phyloP scores from a whole-genome alignment of 345 rosid genomes.

The Hibiscus tridactylites region DNA sequence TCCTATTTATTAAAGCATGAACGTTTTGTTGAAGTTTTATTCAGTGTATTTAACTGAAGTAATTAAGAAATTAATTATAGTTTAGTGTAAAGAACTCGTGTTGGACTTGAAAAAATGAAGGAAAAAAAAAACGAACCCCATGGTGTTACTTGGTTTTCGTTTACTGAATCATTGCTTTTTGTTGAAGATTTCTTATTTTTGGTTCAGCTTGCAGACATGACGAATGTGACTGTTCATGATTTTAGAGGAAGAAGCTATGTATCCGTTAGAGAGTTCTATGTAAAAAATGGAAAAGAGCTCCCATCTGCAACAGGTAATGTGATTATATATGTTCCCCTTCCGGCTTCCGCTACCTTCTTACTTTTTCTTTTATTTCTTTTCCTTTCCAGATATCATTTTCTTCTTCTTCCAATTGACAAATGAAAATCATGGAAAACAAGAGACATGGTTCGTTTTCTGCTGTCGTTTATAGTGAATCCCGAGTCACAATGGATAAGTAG shows the following conservation, averaged over 20 bases:
- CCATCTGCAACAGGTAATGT: conserved; percentile 42
- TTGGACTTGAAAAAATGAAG: not conserved
- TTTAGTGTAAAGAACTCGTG: not conserved
- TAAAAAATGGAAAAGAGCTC: conserved; percentile 36
- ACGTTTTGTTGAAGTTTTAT: not conserved
- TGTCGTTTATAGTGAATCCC: not conserved
- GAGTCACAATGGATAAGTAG: not conserved
- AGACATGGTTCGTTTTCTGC: not conserved
- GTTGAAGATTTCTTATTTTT: conserved; percentile 7
- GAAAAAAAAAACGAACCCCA: not conserved
- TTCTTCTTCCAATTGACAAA: not conserved
- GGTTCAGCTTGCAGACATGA: conserved; percentile 53
- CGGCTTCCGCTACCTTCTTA: not conserved
- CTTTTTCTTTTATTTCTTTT: not conserved
- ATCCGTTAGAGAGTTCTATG: conserved; percentile 43
- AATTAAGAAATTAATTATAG: too few species aligned
- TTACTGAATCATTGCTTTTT: not conserved
- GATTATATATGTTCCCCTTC: not conserved
- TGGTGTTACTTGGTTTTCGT: not conserved
- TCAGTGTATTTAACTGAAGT: not conserved
- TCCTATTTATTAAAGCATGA: not conserved
- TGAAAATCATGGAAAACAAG: not conserved
- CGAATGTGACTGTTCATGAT: conserved; percentile 37
- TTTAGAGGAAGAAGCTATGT: conserved; percentile 39
- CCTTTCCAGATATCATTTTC: not conserved